These are phyloP conservation scores for Vitis riparia DNA, from an alignment of 164 flowering plant genomes.

Conservation along the genomic window DNA sequence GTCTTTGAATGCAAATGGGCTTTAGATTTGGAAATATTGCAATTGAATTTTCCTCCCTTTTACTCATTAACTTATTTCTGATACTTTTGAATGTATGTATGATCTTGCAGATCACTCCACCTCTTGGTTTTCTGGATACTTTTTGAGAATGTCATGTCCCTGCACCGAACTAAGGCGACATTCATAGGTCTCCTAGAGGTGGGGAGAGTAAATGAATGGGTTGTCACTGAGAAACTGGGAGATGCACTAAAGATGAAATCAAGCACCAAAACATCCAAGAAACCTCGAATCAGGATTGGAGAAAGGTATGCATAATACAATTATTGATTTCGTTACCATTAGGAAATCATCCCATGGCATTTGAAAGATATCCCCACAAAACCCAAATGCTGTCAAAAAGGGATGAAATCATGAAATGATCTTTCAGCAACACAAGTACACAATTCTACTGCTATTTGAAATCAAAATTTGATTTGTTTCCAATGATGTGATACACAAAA, in stretches of 20 bases:
- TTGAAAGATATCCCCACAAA: too few relatives aligned
- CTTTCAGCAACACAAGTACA: too few relatives aligned
- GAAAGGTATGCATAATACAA: constrained; percentile 16
- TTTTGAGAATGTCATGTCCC: constrained; percentile 42
- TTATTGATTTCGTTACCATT: too few relatives aligned
- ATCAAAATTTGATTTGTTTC: too few relatives aligned
- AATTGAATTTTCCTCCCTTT: too few relatives aligned
- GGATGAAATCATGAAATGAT: too few relatives aligned
- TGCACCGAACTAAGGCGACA: constrained; percentile 39
- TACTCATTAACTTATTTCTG: not conserved
- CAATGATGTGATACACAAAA: too few relatives aligned
- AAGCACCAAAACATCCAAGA: constrained; percentile 16
- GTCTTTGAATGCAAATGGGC: too few relatives aligned
- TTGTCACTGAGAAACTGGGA: constrained; percentile 42
- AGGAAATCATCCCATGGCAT: too few relatives aligned
- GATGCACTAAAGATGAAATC: constrained; percentile 30
- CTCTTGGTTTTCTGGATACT: constrained; percentile 35
- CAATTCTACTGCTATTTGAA: too few relatives aligned
- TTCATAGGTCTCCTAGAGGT: constrained; percentile 35
- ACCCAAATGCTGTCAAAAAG: too few relatives aligned
- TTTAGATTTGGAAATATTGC: too few relatives aligned
- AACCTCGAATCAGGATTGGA: constrained; percentile 18
- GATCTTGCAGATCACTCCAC: constrained; percentile 33
- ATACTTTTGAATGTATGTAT: not conserved
- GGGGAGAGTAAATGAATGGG: constrained; percentile 40